Conservation (phyloP, 768 basidiomycete genomes). For the Boletellus sp. region DNA sequence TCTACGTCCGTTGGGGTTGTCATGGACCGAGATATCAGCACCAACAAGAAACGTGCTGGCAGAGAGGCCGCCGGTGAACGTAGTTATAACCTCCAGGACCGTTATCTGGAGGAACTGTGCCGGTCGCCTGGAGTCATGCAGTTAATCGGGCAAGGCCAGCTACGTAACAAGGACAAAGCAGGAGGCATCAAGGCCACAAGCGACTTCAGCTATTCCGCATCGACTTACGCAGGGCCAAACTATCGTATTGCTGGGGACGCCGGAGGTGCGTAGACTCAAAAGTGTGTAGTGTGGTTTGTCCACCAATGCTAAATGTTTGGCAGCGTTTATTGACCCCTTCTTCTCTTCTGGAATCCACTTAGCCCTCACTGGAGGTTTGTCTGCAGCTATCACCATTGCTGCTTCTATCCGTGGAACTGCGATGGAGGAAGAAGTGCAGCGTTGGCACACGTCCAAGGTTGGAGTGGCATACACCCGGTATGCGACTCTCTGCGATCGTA, state of each 20-base stretch:
- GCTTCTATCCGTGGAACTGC: neutral
- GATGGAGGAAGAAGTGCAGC: slow-evolving; percentile 1
- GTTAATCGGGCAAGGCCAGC: neutral
- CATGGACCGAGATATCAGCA: slow-evolving; percentile 1
- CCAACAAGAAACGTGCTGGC: slow-evolving; percentile 1
- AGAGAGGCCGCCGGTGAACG: neutral
- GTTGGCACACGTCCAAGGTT: slow-evolving; percentile 12
- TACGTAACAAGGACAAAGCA: neutral
- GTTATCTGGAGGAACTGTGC: neutral
- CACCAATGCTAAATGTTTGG: neutral
- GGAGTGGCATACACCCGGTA: slow-evolving; percentile 7
- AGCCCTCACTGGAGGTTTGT: neutral
- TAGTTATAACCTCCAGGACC: neutral
- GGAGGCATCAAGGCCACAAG: neutral
- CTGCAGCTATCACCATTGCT: slow-evolving; percentile 1
- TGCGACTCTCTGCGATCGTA: neutral
- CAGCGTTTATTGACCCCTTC: slow-evolving; percentile 1
- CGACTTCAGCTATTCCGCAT: slow-evolving; percentile 1
- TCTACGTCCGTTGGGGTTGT: neutral
- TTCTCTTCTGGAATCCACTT: neutral
- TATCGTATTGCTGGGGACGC: neutral
- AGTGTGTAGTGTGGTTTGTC: too few relatives aligned
- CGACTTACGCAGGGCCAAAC: neutral
- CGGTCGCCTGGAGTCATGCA: neutral
- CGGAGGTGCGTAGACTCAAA: neutral